Base-by-base conservation (phyloP, 208 protist species). In the Trypanosoma vivax region DNA sequence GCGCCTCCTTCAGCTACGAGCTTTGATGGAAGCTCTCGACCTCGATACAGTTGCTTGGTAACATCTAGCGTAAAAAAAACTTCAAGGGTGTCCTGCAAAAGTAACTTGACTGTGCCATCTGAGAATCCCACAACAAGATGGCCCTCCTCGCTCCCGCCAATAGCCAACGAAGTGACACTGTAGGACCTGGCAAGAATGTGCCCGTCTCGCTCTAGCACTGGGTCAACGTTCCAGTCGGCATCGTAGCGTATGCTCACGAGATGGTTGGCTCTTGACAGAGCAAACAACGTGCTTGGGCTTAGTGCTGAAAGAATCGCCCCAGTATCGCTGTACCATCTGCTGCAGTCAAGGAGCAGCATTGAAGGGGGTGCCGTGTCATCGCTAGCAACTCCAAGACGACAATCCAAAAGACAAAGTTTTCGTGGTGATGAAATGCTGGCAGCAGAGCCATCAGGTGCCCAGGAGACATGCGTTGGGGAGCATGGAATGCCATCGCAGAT, bases 71-170 rank as follows among this genome's bases (percentile, higher is more conserved):
- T 65, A 31, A 61, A 62, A 37, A 74, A 69, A 6, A 74, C 60
- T 16, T 69, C 53, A n/a, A 89, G 63, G 0, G 59, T 73, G 9
- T 78, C 75, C n/a, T 78, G 62, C 35, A 82, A 54, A 11, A 89
- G 34, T 18, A 93, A 52, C 30, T 73, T 66, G 28, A 90, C 41
- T 11, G 67, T 70, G 1, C 86, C 86, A 37, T 73, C 70, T 0
- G 77, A 82, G 13, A 82, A 46, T 3, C 76, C 79, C 0, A 89
- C 59, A 5, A 79, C 50, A 14, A 93, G 38, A 24, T 76, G 18
- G 21, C 62, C 57, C 16, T 72, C 65, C 42, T 64, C 41, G 27
- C 66, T 38, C 16, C 60, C 65, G 53, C 57, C 66, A 51, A 60
- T 28, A 25, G 60, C 42, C 45, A 88, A 73, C 23, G 52, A 68